These are phyloP conservation scores for Tilletia caries DNA, from an alignment of 1,284 basidiomycete species.

Conservation along the genomic window DNA sequence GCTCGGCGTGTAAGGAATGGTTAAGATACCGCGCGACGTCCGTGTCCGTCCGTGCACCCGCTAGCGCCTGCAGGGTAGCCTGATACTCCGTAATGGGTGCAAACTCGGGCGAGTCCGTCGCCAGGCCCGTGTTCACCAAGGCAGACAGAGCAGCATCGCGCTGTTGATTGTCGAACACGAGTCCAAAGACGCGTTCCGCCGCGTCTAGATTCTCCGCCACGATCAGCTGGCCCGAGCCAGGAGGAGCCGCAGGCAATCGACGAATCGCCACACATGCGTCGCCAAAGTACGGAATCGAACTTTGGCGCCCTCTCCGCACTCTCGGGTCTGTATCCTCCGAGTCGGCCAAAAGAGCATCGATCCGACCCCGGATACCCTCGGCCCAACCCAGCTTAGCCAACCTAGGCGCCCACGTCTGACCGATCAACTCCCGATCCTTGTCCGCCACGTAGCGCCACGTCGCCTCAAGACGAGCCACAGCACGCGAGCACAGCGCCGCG, in stretches of 20 bases:
- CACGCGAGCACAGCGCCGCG: slow-evolving; percentile 47
- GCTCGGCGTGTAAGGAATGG: slow-evolving; percentile 35
- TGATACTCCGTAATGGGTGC: slow-evolving; percentile 35
- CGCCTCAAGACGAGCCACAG: slow-evolving; percentile 41
- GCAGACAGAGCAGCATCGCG: slow-evolving; percentile 7
- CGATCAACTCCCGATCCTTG: slow-evolving; percentile 35
- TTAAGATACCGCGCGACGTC: slow-evolving; percentile 22
- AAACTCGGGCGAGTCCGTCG: not conserved
- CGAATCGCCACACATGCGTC: slow-evolving; percentile 13
- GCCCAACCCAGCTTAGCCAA: slow-evolving; percentile 45
- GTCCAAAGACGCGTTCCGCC: slow-evolving; percentile 7
- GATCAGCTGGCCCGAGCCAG: slow-evolving; percentile 7
- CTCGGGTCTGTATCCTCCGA: not conserved
- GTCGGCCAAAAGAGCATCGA: slow-evolving; percentile 7
- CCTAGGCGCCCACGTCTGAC: slow-evolving; percentile 37
- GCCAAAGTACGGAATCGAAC: slow-evolving; percentile 16
- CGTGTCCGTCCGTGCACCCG: slow-evolving; percentile 3
- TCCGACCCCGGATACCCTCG: slow-evolving; percentile 25
- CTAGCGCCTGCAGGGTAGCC: slow-evolving; percentile 24
- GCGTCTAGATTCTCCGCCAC: slow-evolving; percentile 7
- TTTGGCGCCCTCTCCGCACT: not conserved
- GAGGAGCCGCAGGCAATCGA: not conserved
- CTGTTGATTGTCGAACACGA: slow-evolving; percentile 5
- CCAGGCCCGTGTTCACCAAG: not conserved
- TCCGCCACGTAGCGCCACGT: slow-evolving; percentile 46